A percentile compares a stretch with the other conserved stretches of the same genome.
phyloP scores from a whole-genome alignment of 2,329 filamentous ascomycete genomes.

The Cladorrhinum sp. region DNA sequence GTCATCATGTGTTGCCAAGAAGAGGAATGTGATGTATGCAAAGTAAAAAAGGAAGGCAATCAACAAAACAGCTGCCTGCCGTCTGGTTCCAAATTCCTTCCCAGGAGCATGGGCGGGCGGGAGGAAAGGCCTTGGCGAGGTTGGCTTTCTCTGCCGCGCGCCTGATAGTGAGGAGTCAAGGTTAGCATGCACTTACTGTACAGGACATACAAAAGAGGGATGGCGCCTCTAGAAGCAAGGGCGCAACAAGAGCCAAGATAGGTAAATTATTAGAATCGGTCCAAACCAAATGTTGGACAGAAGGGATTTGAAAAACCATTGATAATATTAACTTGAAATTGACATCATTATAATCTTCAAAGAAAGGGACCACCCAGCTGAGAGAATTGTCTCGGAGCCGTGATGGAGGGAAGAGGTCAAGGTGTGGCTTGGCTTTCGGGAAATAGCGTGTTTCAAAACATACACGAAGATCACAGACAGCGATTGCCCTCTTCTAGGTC shows the following conservation, averaged over 20 bases:
- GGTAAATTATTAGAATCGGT: background rate
- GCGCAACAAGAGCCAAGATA: background rate
- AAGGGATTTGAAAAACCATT: background rate
- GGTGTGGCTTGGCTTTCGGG: constrained; percentile 8
- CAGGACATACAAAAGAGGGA: background rate
- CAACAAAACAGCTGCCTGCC: background rate
- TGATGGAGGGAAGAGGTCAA: background rate
- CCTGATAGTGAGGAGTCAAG: background rate
- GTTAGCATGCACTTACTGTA: no score
- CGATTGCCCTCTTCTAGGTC: background rate
- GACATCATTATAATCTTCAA: background rate
- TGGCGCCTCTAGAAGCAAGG: background rate
- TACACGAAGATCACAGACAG: background rate
- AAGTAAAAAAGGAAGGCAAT: background rate
- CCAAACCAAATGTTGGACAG: background rate
- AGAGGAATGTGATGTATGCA: background rate
- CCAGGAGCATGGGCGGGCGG: no score
- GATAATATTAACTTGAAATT: background rate
- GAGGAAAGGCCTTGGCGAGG: background rate
- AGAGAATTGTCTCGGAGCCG: background rate
- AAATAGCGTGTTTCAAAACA: constrained; percentile 10
- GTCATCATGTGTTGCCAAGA: background rate
- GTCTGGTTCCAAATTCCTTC: background rate
- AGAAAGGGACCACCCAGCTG: background rate
- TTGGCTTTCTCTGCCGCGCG: background rate